These are phyloP conservation scores for Boletus barrowsii DNA, from an alignment of 768 basidiomycete species.

Conservation along the genomic window DNA sequence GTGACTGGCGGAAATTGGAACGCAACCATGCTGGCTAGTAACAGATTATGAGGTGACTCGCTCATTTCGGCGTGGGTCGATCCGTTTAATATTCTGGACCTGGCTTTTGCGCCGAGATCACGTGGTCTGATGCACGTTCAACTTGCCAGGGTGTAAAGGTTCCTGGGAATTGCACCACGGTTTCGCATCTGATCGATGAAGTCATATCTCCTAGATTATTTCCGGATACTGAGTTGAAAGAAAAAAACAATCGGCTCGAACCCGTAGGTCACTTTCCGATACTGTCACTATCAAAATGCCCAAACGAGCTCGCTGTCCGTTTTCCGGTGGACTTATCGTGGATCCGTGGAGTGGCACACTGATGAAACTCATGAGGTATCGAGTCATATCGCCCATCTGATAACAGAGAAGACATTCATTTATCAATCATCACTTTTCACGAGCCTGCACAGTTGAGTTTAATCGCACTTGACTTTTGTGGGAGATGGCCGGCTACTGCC, in stretches of 20 bases:
- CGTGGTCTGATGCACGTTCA: not conserved
- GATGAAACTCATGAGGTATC: slow-evolving; percentile 15
- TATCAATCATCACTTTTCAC: not conserved
- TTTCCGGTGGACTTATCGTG: not conserved
- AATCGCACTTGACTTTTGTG: not conserved
- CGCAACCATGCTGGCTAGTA: not conserved
- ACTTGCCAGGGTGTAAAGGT: not conserved
- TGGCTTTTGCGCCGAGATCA: slow-evolving; percentile 1
- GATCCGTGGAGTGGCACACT: not conserved
- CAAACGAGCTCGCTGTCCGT: not conserved
- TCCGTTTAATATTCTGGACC: not conserved
- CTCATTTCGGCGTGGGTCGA: slow-evolving; percentile 1
- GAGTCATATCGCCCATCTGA: slow-evolving; percentile 16
- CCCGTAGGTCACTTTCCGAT: not conserved
- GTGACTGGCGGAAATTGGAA: slow-evolving; percentile 1
- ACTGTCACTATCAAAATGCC: slow-evolving; percentile 6
- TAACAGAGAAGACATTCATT: slow-evolving; percentile 14
- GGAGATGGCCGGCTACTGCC: slow-evolving; percentile 12
- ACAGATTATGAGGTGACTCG: not conserved
- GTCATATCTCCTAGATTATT: not conserved
- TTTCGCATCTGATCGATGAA: slow-evolving; percentile 7
- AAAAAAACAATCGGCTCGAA: slow-evolving; percentile 2
- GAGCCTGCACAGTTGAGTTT: slow-evolving; percentile 9
- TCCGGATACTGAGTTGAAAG: slow-evolving; percentile 7
- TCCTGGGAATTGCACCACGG: not conserved